Evolutionary conservation across 139 green algal species (phyloP), one percentile per base, ranked within the genome.

Genomic region (Chlorella sp.): DNA sequence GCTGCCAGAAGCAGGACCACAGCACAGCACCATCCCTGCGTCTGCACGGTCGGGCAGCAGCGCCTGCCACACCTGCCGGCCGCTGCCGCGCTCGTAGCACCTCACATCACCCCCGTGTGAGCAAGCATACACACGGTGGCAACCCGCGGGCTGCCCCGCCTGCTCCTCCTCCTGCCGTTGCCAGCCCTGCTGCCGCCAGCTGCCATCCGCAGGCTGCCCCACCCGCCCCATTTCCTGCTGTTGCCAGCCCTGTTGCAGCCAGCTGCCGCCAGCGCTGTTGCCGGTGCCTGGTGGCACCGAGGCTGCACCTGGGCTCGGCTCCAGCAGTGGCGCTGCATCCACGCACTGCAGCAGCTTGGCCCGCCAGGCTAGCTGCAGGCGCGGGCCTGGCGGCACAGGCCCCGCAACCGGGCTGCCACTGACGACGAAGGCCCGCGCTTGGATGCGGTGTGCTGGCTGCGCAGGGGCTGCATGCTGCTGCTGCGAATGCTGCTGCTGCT

Each of bases 101-200:
- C 90, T 78, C 34, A 95, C 91, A 18, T 92, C 89, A 18, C 93
- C 94, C 32, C 90, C 88, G 53, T 96, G 94, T 0, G 92, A 95
- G 91, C 93, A 94, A 1, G 88, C 94, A 90, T 94, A 92, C 5
- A 83, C 90, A 24, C 75, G 79, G 78, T 79, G 64, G 36, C 28
- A 39, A 4, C 32, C 69, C 22, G 21, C 26, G 53, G 30, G 79
- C 19, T 26, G 64, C 73, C 14, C 42, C 66, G 15, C 39, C 66
- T 34, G 66, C 83, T 42, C 34, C 57, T 42, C 66, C 64, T 18
- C 64, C 75, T 53, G 48, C 79, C 30, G 42, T 42, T 39, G 26
- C 30, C 37, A n/a, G n/a, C n/a, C n/a, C n/a, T n/a, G n/a, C n/a
- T n/a, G n/a, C n/a, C n/a, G n/a, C n/a, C n/a, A n/a, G n/a, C n/a